phyloP scores from a whole-genome alignment of 371 early-diverging fungal species.

The Haplosporangium sp. region DNA sequence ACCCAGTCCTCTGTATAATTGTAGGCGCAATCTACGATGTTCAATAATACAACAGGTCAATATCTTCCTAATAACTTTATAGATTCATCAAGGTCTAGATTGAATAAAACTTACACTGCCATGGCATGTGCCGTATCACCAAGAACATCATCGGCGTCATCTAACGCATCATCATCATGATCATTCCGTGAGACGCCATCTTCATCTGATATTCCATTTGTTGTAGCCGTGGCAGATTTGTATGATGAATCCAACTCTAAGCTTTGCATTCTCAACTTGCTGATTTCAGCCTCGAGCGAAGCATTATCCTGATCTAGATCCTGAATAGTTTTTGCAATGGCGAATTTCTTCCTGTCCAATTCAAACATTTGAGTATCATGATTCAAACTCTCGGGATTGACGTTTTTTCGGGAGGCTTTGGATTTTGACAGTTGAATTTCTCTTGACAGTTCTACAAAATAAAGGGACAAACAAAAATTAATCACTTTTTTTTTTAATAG shows the following conservation, averaged over 20 bases:
- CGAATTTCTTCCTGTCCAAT: conserved; percentile 39
- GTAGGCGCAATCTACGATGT: conserved; percentile 29
- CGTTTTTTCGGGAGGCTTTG: conserved; percentile 25
- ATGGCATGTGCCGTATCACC: conserved; percentile 41
- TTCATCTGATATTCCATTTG: neutral
- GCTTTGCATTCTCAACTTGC: conserved; percentile 28
- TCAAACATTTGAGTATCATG: conserved; percentile 38
- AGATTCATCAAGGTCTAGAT: no score
- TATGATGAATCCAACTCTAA: conserved; percentile 31
- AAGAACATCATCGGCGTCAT: conserved; percentile 36
- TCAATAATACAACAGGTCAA: neutral
- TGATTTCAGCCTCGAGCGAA: conserved; percentile 40
- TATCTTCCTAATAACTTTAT: no score
- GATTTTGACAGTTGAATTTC: conserved; percentile 20
- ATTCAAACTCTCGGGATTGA: conserved; percentile 38
- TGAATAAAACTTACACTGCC: conserved; percentile 36
- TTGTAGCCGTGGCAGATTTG: neutral
- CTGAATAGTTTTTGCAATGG: conserved; percentile 38
- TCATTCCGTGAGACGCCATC: neutral
- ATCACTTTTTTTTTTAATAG: no score
- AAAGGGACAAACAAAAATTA: neutral
- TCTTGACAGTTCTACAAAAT: conserved; percentile 31
- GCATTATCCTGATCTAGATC: conserved; percentile 44
- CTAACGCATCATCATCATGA: conserved; percentile 17
- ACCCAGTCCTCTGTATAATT: conserved; percentile 47